These are phyloP conservation scores for Pascua guehoae DNA, from an alignment of 1,284 basidiomycete species.

Conservation along the genomic window DNA sequence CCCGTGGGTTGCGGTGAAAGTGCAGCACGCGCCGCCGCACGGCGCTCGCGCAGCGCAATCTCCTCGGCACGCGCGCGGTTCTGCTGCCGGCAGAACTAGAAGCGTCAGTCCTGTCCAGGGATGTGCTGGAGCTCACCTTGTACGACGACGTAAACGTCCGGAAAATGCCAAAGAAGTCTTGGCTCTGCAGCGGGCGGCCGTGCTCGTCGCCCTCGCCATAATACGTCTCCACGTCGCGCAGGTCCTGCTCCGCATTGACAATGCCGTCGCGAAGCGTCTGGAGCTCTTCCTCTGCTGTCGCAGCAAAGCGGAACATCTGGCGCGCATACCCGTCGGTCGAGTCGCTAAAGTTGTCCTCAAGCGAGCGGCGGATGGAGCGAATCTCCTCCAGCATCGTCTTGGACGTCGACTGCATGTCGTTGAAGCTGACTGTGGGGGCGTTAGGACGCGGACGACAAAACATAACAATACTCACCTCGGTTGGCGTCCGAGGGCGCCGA, in stretches of 20 bases:
- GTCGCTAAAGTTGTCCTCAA: slow-evolving; percentile 71
- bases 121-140: slow-evolving; percentile 56
- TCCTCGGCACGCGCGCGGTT: slow-evolving; percentile 57
- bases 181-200: slow-evolving; percentile 42
- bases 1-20: slow-evolving; percentile 47
- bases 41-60: slow-evolving; percentile 42
- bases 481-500: slow-evolving; percentile 87
- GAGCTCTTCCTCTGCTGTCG: slow-evolving; percentile 66
- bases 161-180: slow-evolving; percentile 90
- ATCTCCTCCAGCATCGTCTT: slow-evolving; percentile 73
- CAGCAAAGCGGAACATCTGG: slow-evolving; percentile 84
- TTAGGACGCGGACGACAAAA: no score
- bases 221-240: slow-evolving; percentile 76
- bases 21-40: slow-evolving; percentile 38
- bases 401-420: slow-evolving; percentile 41
- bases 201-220: slow-evolving; percentile 85
- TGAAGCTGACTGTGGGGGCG: slow-evolving; percentile 24
- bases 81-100: slow-evolving; percentile 76
- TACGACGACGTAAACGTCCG: slow-evolving; percentile 92
- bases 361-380: slow-evolving; percentile 68
- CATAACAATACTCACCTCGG: slow-evolving; percentile 48
- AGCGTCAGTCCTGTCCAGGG: not conserved
- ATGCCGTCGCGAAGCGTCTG: slow-evolving; percentile 81
- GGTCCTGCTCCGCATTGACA: slow-evolving; percentile 72
- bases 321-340: slow-evolving; percentile 71